Percentiles rank a stretch among this genome's conserved stretches.
Evolutionary conservation across 495 filamentous ascomycete species (phyloP).

Genomic region (Parathielavia hyrcaniae): DNA sequence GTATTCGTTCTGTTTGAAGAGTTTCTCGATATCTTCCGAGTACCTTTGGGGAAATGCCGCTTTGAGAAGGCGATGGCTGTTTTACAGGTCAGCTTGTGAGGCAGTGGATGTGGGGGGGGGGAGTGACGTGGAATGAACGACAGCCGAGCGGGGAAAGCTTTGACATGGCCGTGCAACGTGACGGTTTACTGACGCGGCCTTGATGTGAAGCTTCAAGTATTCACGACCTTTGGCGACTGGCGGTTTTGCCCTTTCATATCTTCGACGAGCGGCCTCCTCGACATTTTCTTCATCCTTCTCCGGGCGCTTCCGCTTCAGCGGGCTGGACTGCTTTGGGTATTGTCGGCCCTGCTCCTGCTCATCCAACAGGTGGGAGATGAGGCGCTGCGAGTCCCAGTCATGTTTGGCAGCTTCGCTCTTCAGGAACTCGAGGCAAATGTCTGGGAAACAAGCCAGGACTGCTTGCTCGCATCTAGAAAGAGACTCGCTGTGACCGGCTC

Average conservation of each 20-base stretch:
- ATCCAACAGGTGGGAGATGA: constrained; percentile 32
- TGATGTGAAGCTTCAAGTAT: constrained; percentile 17
- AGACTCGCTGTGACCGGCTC: not conserved
- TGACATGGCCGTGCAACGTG: not conserved
- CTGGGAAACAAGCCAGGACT: constrained; percentile 34
- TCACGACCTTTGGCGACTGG: not conserved
- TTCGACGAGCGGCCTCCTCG: constrained; percentile 11
- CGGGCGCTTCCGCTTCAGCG: constrained; percentile 35
- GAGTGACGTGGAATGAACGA: not conserved
- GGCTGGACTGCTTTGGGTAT: constrained; percentile 31
- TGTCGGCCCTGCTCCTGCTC: constrained; percentile 27
- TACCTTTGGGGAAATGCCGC: constrained; percentile 25
- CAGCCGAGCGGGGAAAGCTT: not conserved
- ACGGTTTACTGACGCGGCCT: constrained; percentile 18
- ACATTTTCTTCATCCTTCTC: constrained; percentile 18
- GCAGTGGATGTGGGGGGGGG: not conserved
- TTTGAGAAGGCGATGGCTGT: constrained; percentile 26
- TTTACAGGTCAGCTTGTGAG: not conserved
- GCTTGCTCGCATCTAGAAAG: constrained; percentile 18
- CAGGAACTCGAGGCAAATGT: constrained; percentile 36
- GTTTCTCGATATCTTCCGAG: constrained; percentile 16
- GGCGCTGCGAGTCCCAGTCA: constrained; percentile 15
- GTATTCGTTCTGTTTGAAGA: constrained; percentile 15
- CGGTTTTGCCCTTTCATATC: constrained; percentile 6
- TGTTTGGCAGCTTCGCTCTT: constrained; percentile 11